These are phyloP conservation scores for Podaxis mareebaensis DNA, from an alignment of 768 basidiomycete species.

Conservation along the genomic window DNA sequence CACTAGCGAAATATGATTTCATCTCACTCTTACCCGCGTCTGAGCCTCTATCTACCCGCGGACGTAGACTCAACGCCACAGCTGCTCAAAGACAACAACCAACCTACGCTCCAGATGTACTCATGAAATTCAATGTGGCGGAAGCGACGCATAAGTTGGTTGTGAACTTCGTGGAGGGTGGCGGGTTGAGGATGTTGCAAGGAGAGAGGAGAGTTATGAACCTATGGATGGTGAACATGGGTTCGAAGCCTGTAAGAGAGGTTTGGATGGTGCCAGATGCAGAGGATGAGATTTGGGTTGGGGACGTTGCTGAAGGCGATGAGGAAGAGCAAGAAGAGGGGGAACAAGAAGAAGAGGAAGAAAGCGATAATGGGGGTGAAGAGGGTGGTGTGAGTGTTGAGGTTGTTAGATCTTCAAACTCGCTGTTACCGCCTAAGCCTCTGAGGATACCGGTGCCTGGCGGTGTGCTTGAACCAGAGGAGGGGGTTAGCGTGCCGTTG, in stretches of 20 bases:
- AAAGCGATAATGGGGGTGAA: slow-evolving; percentile 57
- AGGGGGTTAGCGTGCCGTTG: slow-evolving; percentile 13
- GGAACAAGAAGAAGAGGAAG: slow-evolving; percentile 72
- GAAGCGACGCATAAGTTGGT: slow-evolving; percentile 65
- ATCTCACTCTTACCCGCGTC: slow-evolving; percentile 67
- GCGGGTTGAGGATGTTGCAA: slow-evolving; percentile 53
- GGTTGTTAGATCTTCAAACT: slow-evolving; percentile 18
- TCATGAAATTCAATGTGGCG: slow-evolving; percentile 62
- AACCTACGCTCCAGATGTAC: slow-evolving; percentile 70
- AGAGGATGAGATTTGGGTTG: slow-evolving; percentile 66
- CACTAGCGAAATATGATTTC: slow-evolving; percentile 65
- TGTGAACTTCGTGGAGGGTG: slow-evolving; percentile 56
- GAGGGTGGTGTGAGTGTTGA: slow-evolving; percentile 45
- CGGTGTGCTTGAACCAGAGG: slow-evolving; percentile 10
- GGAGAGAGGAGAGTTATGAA: slow-evolving; percentile 64
- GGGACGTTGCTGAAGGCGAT: slow-evolving; percentile 57
- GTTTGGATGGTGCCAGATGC: slow-evolving; percentile 67
- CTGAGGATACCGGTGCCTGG: slow-evolving; percentile 13
- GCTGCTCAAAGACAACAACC: slow-evolving; percentile 64
- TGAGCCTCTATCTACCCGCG: slow-evolving; percentile 71
- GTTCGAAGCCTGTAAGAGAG: slow-evolving; percentile 58
- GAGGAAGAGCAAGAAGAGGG: slow-evolving; percentile 50
- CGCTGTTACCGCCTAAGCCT: slow-evolving; percentile 13
- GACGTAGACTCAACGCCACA: slow-evolving; percentile 76
- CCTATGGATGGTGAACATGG: slow-evolving; percentile 68